phyloP scores from a whole-genome alignment of 148 eudicot genomes.

The Camellia sinensis region DNA sequence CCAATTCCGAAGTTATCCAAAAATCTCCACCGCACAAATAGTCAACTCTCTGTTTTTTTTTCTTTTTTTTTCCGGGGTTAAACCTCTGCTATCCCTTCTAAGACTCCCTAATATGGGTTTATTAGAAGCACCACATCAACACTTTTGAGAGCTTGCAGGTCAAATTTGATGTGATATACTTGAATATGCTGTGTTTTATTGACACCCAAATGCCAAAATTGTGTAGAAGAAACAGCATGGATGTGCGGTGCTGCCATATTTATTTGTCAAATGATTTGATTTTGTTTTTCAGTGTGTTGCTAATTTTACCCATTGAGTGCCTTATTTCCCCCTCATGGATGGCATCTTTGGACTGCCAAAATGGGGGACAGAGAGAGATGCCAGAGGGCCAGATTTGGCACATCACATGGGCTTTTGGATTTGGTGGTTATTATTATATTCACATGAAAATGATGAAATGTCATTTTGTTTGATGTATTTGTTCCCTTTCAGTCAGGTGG shows the following conservation, averaged over 20 bases:
- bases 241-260: neutral
- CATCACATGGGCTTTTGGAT: neutral
- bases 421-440: neutral
- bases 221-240: neutral
- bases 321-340: neutral
- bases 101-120: neutral
- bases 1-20: slow-evolving; percentile 65
- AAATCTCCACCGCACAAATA: neutral
- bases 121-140: neutral
- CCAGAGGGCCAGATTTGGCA: slow-evolving; percentile 1
- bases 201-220: neutral
- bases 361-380: neutral
- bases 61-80: neutral
- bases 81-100: neutral
- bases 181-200: neutral
- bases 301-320: neutral
- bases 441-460: slow-evolving; percentile 7
- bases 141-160: slow-evolving; percentile 4
- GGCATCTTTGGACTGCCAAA: neutral
- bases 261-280: neutral
- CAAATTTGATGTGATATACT: neutral
- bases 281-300: neutral
- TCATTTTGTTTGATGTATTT: neutral
- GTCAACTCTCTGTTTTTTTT: neutral
- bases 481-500: no score